Evolutionary conservation across 768 basidiomycete genomes (phyloP).

Genomic region (Dentipellis sp.): DNA sequence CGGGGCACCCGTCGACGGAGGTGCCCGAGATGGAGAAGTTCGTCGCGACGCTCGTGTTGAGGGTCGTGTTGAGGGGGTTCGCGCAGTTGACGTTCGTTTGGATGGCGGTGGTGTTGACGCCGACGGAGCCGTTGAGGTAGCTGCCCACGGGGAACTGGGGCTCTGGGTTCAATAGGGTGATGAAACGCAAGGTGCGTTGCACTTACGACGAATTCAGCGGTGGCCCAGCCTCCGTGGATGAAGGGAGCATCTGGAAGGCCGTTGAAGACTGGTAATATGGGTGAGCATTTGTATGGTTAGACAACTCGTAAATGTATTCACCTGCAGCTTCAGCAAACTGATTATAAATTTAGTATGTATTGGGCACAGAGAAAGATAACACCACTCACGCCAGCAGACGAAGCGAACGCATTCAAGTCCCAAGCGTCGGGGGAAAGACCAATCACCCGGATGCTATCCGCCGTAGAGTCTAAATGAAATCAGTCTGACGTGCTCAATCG

Average conservation of each 20-base stretch:
- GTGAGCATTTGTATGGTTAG: constrained; percentile 22
- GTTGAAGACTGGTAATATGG: constrained; percentile 34
- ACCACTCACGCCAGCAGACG: constrained; percentile 12
- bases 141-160: constrained; percentile 32
- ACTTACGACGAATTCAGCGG: constrained; percentile 40
- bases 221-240: constrained; percentile 41
- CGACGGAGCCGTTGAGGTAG: constrained; percentile 44
- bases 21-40: constrained; percentile 31
- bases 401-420: constrained; percentile 6
- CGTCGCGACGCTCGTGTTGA: constrained; percentile 18
- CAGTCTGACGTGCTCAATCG: background rate
- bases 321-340: constrained; percentile 13
- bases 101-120: constrained; percentile 42
- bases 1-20: constrained; percentile 40
- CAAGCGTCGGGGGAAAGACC: constrained; percentile 6
- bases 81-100: constrained; percentile 39
- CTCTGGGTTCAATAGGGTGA: background rate
- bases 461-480: constrained; percentile 2
- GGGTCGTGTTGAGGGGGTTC: constrained; percentile 21
- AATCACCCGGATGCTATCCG: constrained; percentile 3
- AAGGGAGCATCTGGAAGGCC: constrained; percentile 50
- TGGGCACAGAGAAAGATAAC: constrained; percentile 26
- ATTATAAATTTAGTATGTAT: background rate
- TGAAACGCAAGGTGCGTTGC: background rate
- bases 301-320: background rate